Evolutionary conservation across 1,284 basidiomycete species (phyloP), one percentile per base, ranked within the genome.

Genomic region (Irpex sp.): DNA sequence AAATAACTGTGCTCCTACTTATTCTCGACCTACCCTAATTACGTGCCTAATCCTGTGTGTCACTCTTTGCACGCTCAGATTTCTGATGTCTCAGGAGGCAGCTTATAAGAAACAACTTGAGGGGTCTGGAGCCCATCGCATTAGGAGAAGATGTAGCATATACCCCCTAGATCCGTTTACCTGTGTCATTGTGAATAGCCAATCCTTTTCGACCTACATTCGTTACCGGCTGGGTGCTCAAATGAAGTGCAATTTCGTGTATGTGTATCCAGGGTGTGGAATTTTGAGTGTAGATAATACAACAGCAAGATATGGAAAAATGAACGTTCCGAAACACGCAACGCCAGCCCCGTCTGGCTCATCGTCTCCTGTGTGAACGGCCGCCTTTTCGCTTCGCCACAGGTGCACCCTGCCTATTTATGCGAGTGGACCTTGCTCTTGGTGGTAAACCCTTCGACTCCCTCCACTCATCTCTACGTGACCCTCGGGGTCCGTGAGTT

Each of bases 381-480:
- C 90, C 90, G 42, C 88, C 77, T 71, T 84, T 88, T 64, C 84
- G 78, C 61, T 80, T 76, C 48, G 81, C 86, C 36, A 82, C 82
- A 28, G 84, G 61, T 12, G 74, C 75, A 42, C 88, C 89, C 70
- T 91, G 86, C 48, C 84, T 78, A 69, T 90, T 91, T 79, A 87
- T 82, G 28, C 80, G 82, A 48, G 73, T 77, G 10, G 78, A 71
- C 64, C 77, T 78, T 7, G 82, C 77, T 60, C 81, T 73, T 28
- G 84, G 73, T 8, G 77, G 67, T 73, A 90, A 68, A 52, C 90
- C 90, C 69, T 91, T 92, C 45, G 90, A 87, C 61, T 74, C 73
- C 67, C 90, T 79, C 90, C 90, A 92, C 66, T 85, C 79, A 67
- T 91, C 88, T 64, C 86, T 78, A 60, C 90, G 78, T 56, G 90